A percentile compares a stretch with the other conserved stretches of the same genome.
These are phyloP conservation scores for Monascus ruber DNA, from an alignment of 2,329 filamentous ascomycete species.

Conservation along the genomic window DNA sequence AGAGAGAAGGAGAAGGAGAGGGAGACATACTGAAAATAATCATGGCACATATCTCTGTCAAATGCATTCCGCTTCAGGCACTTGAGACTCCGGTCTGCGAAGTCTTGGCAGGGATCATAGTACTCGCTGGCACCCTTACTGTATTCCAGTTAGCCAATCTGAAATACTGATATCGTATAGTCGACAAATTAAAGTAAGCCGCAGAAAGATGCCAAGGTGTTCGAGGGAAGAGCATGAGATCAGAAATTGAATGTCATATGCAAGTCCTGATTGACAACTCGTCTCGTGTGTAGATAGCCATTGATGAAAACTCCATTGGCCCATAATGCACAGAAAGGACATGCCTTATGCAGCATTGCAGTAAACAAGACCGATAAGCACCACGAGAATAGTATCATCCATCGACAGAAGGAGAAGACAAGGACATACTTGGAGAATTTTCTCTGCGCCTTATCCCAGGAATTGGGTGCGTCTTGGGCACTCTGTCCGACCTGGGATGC, in stretches of 20 bases:
- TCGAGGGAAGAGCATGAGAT: no score
- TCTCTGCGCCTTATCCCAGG: constrained; percentile 44
- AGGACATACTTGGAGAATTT: constrained; percentile 52
- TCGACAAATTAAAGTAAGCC: no score
- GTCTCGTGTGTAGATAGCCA: no score
- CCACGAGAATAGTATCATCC: no score
- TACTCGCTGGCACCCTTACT: constrained; percentile 86
- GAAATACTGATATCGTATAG: not conserved
- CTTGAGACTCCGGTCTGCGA: constrained; percentile 70
- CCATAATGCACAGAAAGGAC: no score
- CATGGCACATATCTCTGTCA: constrained; percentile 77
- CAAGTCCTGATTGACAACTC: no score
- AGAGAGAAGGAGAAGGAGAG: not conserved
- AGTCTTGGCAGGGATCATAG: constrained; percentile 91
- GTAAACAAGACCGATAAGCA: no score
- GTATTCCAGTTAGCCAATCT: constrained; percentile 1
- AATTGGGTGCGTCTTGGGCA: constrained; percentile 38
- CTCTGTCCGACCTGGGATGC: constrained; percentile 8
- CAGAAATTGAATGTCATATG: no score
- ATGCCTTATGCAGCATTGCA: no score
- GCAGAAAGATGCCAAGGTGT: no score
- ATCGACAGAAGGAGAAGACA: not conserved
- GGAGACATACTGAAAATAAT: constrained; percentile 78
- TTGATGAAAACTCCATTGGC: no score
- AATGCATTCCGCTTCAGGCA: constrained; percentile 83